These are phyloP conservation scores for Tetrahymena elliotti DNA, from an alignment of 73 alveolate species.

Conservation along the genomic window DNA sequence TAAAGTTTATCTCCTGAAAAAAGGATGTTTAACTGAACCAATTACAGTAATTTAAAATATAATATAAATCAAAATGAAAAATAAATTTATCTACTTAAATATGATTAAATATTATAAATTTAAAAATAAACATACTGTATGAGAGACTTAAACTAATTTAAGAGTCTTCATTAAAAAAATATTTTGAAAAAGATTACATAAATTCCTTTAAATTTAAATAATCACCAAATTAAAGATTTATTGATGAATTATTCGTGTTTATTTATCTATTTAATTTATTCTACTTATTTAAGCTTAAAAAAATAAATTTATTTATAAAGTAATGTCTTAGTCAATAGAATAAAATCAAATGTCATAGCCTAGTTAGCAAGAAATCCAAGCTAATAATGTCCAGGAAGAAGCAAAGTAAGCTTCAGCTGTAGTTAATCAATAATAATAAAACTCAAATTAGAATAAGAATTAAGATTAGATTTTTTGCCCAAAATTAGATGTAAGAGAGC, in stretches of 20 bases:
- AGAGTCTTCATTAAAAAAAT: no score
- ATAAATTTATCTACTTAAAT: no score
- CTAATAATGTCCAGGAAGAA: not conserved
- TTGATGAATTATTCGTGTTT: not conserved
- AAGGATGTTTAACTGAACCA: no score
- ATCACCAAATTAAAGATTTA: not conserved
- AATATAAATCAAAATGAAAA: no score
- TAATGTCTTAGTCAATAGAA: not conserved
- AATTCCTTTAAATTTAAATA: not conserved
- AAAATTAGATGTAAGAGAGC: constrained; percentile 27
- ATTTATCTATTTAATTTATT: no score
- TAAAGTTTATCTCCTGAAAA: no score
- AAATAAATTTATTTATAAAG: no score
- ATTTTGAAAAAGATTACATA: no score
- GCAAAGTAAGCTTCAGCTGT: not conserved
- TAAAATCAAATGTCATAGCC: not conserved
- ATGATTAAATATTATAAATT: no score
- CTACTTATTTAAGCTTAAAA: not conserved
- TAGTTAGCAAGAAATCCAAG: not conserved
- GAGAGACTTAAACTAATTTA: no score
- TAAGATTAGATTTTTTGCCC: not conserved
- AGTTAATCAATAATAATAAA: not conserved
- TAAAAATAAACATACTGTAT: no score
- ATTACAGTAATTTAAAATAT: no score
- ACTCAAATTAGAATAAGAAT: not conserved